Evolutionary conservation across 306 rosid genomes (phyloP).

Genomic region (Purshia tridentata): DNA sequence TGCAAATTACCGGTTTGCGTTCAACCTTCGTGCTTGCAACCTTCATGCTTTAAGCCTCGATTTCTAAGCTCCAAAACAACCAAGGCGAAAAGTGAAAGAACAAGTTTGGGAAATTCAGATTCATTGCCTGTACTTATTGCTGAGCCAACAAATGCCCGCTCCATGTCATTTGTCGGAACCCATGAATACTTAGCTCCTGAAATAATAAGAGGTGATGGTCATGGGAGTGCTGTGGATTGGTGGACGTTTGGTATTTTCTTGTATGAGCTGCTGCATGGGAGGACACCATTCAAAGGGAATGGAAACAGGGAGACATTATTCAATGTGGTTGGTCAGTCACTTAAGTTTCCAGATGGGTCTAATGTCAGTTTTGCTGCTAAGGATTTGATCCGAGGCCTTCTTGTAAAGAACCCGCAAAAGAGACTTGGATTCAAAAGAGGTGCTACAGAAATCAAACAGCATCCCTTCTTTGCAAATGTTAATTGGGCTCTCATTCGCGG

Average conservation of each 20-base stretch:
- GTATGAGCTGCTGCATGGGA: conserved; percentile 51
- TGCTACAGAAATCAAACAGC: conserved; percentile 59
- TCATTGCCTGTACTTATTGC: conserved; percentile 48
- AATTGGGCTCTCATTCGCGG: conserved; percentile 65
- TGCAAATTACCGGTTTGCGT: conserved; percentile 54
- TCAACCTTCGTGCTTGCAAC: conserved; percentile 56
- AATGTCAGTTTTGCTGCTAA: conserved; percentile 46
- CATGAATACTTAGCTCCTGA: conserved; percentile 67
- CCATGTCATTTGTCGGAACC: conserved; percentile 66
- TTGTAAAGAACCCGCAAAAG: conserved; percentile 55
- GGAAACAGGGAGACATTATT: conserved; percentile 57
- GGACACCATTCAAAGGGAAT: conserved; percentile 57
- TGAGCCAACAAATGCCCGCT: conserved; percentile 58
- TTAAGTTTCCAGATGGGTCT: conserved; percentile 48
- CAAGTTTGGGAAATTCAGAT: conserved; percentile 26
- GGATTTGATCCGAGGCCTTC: conserved; percentile 52
- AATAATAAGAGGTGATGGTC: conserved; percentile 64
- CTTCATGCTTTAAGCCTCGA: conserved; percentile 55
- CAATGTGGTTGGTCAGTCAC: conserved; percentile 52
- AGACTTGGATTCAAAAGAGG: conserved; percentile 57
- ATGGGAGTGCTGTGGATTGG: conserved; percentile 72
- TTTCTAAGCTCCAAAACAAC: conserved; percentile 32
- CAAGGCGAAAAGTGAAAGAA: conserved; percentile 33
- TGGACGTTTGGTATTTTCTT: conserved; percentile 65
- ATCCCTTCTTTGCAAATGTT: conserved; percentile 51